Evolutionary conservation across 495 filamentous ascomycete genomes (phyloP).

Genomic region (Saxispiralis lemnorum): DNA sequence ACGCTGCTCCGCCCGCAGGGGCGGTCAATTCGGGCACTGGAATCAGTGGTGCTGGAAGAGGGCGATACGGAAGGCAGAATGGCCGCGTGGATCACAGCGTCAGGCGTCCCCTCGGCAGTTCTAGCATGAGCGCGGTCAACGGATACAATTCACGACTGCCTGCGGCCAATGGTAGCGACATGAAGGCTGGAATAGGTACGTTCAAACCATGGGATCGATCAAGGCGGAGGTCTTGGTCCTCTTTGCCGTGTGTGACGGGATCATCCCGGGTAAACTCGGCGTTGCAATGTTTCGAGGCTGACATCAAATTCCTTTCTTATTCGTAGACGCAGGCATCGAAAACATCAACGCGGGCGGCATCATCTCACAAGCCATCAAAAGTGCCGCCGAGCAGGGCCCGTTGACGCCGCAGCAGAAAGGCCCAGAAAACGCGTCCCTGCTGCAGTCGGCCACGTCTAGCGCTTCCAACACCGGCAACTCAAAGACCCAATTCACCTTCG

Average conservation of each 20-base stretch:
- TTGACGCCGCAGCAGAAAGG: slow-evolving; percentile 34
- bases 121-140: slow-evolving; percentile 2
- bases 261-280: too few relatives aligned
- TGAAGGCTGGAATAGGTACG: slow-evolving; percentile 7
- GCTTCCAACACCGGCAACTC: slow-evolving; percentile 31
- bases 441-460: slow-evolving; percentile 8
- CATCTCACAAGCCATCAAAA: slow-evolving; percentile 78
- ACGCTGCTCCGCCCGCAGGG: slow-evolving; percentile 31
- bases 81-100: slow-evolving; percentile 31
- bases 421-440: slow-evolving; percentile 37
- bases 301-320: background rate
- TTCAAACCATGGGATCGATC: background rate
- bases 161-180: slow-evolving; percentile 4
- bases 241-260: too few relatives aligned
- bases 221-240: too few relatives aligned
- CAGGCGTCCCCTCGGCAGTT: slow-evolving; percentile 44
- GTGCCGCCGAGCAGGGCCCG: slow-evolving; percentile 51
- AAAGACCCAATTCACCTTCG: slow-evolving; percentile 83
- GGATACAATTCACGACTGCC: background rate
- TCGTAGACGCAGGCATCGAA: slow-evolving; percentile 5
- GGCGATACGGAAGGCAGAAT: slow-evolving; percentile 47
- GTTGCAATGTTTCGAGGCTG: background rate
- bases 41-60: slow-evolving; percentile 62
- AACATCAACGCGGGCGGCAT: slow-evolving; percentile 39
- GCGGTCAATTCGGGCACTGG: slow-evolving; percentile 29